Evolutionary conservation across 2,329 filamentous ascomycete species (phyloP).

Genomic region (Cercospora brassicicola): DNA sequence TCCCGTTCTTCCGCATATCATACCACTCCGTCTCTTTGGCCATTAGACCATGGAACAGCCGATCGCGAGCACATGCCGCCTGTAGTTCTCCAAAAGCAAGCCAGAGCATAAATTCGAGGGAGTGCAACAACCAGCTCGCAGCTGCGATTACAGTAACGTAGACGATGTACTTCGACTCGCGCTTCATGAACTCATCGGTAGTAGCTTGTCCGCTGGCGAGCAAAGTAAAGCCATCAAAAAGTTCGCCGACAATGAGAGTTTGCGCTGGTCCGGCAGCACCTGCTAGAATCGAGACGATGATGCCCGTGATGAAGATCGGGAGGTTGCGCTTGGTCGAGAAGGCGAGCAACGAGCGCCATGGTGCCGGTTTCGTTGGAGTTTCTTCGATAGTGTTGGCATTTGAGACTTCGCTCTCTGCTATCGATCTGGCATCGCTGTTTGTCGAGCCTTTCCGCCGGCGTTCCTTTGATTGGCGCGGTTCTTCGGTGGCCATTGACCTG

Average conservation of each 20-base stretch:
- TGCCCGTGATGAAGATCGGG: slow-evolving; percentile 54
- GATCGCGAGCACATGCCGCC: slow-evolving; percentile 63
- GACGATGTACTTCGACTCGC: slow-evolving; percentile 61
- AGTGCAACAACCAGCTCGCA: slow-evolving; percentile 66
- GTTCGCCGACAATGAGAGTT: slow-evolving; percentile 69
- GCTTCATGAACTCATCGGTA: slow-evolving; percentile 53
- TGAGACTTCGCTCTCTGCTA: slow-evolving; percentile 22
- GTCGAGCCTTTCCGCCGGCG: slow-evolving; percentile 22
- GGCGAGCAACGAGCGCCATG: slow-evolving; percentile 64
- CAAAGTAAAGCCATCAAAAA: slow-evolving; percentile 70
- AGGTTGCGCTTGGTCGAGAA: slow-evolving; percentile 68
- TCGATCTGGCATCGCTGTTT: slow-evolving; percentile 14
- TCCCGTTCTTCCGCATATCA: slow-evolving; percentile 69
- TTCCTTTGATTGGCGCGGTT: slow-evolving; percentile 21
- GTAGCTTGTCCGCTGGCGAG: slow-evolving; percentile 60
- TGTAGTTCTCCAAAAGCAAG: slow-evolving; percentile 79
- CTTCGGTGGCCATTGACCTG: slow-evolving; percentile 21
- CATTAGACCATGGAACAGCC: slow-evolving; percentile 69
- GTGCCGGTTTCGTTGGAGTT: slow-evolving; percentile 25
- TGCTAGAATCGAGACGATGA: slow-evolving; percentile 58
- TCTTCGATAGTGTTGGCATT: slow-evolving; percentile 19
- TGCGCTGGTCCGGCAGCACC: slow-evolving; percentile 65
- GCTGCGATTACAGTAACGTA: slow-evolving; percentile 64
- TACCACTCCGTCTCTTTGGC: slow-evolving; percentile 78
- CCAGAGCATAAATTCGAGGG: slow-evolving; percentile 68